A percentile compares a stretch with the other conserved stretches of the same genome.
Conservation (phyloP, 306 rosid genomes). For the Acacia acuminata region DNA sequence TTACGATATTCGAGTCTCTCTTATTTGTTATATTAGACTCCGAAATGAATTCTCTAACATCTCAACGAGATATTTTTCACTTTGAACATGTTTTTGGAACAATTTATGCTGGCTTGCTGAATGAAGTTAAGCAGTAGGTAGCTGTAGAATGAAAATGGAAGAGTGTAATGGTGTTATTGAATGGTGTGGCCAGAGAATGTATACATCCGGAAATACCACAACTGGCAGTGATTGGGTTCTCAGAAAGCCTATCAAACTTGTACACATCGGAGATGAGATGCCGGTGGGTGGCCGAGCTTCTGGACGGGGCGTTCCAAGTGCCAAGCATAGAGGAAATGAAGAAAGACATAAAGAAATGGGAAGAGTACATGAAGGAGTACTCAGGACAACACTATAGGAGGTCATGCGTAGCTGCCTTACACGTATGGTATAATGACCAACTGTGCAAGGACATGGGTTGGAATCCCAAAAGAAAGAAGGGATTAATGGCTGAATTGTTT, state of each 20-base stretch:
- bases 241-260: slow-evolving; percentile 49
- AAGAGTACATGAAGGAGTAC: slow-evolving; percentile 33
- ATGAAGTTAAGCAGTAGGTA: background rate
- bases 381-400: slow-evolving; percentile 46
- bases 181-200: slow-evolving; percentile 38
- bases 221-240: slow-evolving; percentile 53
- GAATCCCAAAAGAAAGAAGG: slow-evolving; percentile 66
- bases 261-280: slow-evolving; percentile 69
- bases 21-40: background rate
- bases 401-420: slow-evolving; percentile 50
- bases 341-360: slow-evolving; percentile 53
- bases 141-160: background rate
- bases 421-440: slow-evolving; percentile 59
- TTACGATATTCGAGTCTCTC: background rate
- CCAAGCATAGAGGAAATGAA: slow-evolving; percentile 69
- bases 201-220: slow-evolving; percentile 52
- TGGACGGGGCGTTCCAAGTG: slow-evolving; percentile 50
- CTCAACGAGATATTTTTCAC: no score
- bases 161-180: background rate
- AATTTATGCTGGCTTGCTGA: background rate
- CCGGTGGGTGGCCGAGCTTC: slow-evolving; percentile 65
- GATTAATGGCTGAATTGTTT: slow-evolving; percentile 59
- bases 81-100: background rate
- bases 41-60: background rate
- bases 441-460: slow-evolving; percentile 74